Conservation (phyloP, 2,329 filamentous ascomycete genomes). For the Thielaviopsis ethacetica region DNA sequence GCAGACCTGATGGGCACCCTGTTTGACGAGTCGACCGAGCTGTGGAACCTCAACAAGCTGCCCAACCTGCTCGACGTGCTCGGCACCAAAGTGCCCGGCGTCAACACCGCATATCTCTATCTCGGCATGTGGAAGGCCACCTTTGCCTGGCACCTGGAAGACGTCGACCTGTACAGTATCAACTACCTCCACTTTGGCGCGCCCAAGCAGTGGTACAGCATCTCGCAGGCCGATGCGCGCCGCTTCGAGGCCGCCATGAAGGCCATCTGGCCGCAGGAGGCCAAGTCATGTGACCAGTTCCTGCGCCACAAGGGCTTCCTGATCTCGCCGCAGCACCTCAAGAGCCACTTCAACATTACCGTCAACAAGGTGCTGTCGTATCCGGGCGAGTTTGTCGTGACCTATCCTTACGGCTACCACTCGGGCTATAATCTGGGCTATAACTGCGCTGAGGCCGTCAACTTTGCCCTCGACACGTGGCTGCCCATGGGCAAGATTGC, state of each 20-base stretch:
- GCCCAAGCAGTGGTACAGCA: conserved; percentile 99
- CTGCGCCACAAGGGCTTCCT: conserved; percentile 94
- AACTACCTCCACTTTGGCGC: conserved; percentile 99
- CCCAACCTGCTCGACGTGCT: conserved; percentile 87
- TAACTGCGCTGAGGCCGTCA: conserved; percentile 97
- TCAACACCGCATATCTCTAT: conserved; percentile 96
- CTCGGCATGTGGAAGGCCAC: conserved; percentile 99
- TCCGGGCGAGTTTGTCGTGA: conserved; percentile 95
- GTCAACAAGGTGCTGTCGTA: conserved; percentile 94
- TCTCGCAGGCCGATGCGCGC: conserved; percentile 85
- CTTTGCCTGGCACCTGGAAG: conserved; percentile 96
- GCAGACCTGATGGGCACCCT: conserved; percentile 92
- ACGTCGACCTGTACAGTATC: conserved; percentile 98
- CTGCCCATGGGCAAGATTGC: conserved; percentile 87
- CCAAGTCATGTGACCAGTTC: conserved; percentile 92
- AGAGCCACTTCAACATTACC: conserved; percentile 80
- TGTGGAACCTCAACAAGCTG: conserved; percentile 90
- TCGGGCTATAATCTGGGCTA: conserved; percentile 97
- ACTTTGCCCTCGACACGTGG: conserved; percentile 93
- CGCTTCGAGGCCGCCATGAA: conserved; percentile 93
- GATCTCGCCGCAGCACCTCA: conserved; percentile 77
- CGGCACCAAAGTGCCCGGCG: conserved; percentile 87
- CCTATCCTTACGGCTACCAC: conserved; percentile 95
- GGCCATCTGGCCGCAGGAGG: conserved; percentile 83
- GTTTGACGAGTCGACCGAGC: conserved; percentile 69